These are phyloP conservation scores for Papiliotrema nemorosa DNA, from an alignment of 1,284 basidiomycete genomes.

Conservation along the genomic window DNA sequence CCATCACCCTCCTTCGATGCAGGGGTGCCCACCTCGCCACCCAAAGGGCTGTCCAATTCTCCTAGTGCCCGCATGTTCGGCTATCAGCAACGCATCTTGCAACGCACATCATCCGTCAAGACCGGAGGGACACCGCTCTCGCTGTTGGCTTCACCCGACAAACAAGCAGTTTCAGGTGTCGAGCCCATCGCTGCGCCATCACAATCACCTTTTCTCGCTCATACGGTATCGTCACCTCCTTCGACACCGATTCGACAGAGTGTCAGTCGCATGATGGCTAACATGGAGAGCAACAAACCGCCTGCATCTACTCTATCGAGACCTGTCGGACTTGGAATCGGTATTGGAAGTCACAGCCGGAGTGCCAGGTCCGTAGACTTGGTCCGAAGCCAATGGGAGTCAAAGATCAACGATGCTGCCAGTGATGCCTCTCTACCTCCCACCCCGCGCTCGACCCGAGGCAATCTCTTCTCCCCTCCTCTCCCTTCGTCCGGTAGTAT, in stretches of 20 bases:
- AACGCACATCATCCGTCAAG: conserved; percentile 15
- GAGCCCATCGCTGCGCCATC: conserved; percentile 20
- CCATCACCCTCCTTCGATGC: background rate
- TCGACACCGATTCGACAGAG: conserved; percentile 32
- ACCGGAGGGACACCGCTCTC: conserved; percentile 2
- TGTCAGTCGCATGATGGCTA: conserved; percentile 27
- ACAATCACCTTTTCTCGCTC: background rate
- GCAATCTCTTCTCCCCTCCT: conserved; percentile 5
- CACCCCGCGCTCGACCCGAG: background rate
- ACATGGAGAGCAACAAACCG: conserved; percentile 3
- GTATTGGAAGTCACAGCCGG: conserved; percentile 13
- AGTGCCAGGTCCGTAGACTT: conserved; percentile 32
- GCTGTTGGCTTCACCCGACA: conserved; percentile 5
- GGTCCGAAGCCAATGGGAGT: conserved; percentile 43
- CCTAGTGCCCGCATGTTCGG: conserved; percentile 22
- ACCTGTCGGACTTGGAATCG: conserved; percentile 18
- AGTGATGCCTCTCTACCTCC: background rate
- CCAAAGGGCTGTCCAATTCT: conserved; percentile 26
- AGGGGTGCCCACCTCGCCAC: conserved; percentile 18
- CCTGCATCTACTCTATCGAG: conserved; percentile 3
- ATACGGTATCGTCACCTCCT: conserved; percentile 19
- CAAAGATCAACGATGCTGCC: conserved; percentile 34
- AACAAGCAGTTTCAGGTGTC: background rate
- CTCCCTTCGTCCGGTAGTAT: conserved; percentile 3
- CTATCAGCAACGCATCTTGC: conserved; percentile 37